Evolutionary conservation across 805 yeast species (phyloP).

Genomic region (Huiozyma naganishii): DNA sequence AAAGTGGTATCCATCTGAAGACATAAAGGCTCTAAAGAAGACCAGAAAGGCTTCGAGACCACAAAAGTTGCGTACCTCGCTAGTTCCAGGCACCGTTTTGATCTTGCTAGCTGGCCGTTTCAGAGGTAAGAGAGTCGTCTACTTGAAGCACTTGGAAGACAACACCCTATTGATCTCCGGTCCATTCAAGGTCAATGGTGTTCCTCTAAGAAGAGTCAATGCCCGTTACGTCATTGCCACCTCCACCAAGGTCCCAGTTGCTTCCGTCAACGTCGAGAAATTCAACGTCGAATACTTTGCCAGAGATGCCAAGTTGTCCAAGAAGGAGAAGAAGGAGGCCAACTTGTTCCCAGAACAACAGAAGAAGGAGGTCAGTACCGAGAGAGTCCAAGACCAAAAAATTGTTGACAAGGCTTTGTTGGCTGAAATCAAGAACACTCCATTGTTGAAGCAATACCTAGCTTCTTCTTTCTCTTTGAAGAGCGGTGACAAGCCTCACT

Average conservation of each 20-base stretch:
- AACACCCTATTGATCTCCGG: slow-evolving; percentile 93
- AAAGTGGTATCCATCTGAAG: slow-evolving; percentile 90
- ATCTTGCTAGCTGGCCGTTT: slow-evolving; percentile 96
- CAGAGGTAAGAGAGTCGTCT: slow-evolving; percentile 99
- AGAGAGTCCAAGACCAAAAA: slow-evolving; percentile 94
- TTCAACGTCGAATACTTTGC: slow-evolving; percentile 91
- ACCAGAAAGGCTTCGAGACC: slow-evolving; percentile 85
- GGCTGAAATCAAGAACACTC: slow-evolving; percentile 90
- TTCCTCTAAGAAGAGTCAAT: slow-evolving; percentile 97
- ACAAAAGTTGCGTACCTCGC: slow-evolving; percentile 86
- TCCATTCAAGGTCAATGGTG: slow-evolving; percentile 99
- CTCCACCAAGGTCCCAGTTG: slow-evolving; percentile 76
- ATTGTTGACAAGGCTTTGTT: slow-evolving; percentile 81
- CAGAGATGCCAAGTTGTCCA: slow-evolving; percentile 69
- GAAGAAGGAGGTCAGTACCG: slow-evolving; percentile 81
- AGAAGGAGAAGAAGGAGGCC: slow-evolving; percentile 75
- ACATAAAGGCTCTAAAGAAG: slow-evolving; percentile 74
- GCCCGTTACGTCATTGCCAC: slow-evolving; percentile 98
- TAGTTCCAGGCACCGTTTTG: slow-evolving; percentile 94
- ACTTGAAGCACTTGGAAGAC: slow-evolving; percentile 92
- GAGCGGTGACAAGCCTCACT: slow-evolving; percentile 97
- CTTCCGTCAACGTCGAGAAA: slow-evolving; percentile 73
- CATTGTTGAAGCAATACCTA: slow-evolving; percentile 90
- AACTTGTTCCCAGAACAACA: slow-evolving; percentile 73
- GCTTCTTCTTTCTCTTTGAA: slow-evolving; percentile 89